Evolutionary conservation across 2,329 filamentous ascomycete species (phyloP).

Genomic region (Fusarium udum): DNA sequence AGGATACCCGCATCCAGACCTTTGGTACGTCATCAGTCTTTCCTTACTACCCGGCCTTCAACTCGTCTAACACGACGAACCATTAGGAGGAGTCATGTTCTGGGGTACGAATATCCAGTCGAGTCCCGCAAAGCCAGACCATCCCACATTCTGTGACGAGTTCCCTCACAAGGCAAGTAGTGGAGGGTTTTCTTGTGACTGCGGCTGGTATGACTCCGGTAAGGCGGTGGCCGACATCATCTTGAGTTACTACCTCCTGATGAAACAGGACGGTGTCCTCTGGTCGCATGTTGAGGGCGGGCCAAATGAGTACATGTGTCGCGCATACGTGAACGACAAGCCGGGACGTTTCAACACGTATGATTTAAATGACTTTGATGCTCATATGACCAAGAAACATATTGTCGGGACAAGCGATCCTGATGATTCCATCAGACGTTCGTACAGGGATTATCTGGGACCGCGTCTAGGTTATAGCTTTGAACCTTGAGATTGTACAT

Average conservation of each 20-base stretch:
- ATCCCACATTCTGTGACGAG: not conserved
- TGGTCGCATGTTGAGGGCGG: not conserved
- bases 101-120: not conserved
- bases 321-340: not conserved
- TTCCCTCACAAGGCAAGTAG: not conserved
- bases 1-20: not conserved
- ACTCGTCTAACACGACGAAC: accelerated
- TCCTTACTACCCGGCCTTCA: accelerated
- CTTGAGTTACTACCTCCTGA: not conserved
- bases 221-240: not conserved
- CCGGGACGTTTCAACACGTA: not conserved
- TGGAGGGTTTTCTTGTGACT: not conserved
- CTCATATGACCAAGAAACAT: not conserved
- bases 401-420: not conserved
- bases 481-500: not conserved
- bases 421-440: not conserved
- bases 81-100: not conserved
- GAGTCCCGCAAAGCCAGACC: accelerated
- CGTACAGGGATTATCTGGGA: not conserved
- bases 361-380: not conserved
- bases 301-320: not conserved
- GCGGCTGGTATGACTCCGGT: not conserved
- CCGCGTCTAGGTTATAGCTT: not conserved
- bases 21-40: not conserved
- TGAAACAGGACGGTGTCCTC: not conserved